Evolutionary conservation across 176 grass and related monocot species (phyloP), one percentile per base, ranked within the genome.

Genomic region (Pontederia crassipes): DNA sequence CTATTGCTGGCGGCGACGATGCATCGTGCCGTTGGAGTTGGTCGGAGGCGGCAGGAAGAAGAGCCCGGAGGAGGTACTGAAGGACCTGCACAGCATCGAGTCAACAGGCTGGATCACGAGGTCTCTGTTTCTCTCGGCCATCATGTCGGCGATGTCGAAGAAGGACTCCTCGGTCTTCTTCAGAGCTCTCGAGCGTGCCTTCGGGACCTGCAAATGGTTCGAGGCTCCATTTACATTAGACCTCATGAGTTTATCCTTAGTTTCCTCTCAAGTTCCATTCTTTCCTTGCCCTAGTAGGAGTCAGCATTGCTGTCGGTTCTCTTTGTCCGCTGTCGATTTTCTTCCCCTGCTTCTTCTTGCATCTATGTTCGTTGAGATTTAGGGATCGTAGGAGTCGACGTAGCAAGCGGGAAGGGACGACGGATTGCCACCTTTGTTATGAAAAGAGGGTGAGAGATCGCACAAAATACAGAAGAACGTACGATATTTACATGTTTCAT

Each of bases 101-200:
- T 24, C 20, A 24, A 1, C 20, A 24, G 1, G 20, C 20, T 24
- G 20, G 20, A 24, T 24, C 20, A 24, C 87, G 2, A 98, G 84
- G 74, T 98, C 93, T 0, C 87, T 84, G 61, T 79, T 92, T 0
- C 52, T 82, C 78, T 0, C 28, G 46, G 80, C 84, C 84, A 90
- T 86, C 79, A 83, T 87, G 47, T 98, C 93, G 2, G 93, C 84
- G 40, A 88, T 73, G 54, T 74, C 87, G 17, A 98, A 77, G 63
- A 88, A 98, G 0, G 78, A 67, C 4, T 85, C 69, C 72, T 98
- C 93, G 0, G 84, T 98, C 49, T 81, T 98, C 68, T 66, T 86
- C 29, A 98, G 76, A 12, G 93, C 84, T 11, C 71, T 69, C 0
- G 93, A 67, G 28, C 88, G 76, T 49, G 93, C 87, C 67, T 88